Conservation (phyloP, 768 basidiomycete species). For the Steccherinum ochraceum region DNA sequence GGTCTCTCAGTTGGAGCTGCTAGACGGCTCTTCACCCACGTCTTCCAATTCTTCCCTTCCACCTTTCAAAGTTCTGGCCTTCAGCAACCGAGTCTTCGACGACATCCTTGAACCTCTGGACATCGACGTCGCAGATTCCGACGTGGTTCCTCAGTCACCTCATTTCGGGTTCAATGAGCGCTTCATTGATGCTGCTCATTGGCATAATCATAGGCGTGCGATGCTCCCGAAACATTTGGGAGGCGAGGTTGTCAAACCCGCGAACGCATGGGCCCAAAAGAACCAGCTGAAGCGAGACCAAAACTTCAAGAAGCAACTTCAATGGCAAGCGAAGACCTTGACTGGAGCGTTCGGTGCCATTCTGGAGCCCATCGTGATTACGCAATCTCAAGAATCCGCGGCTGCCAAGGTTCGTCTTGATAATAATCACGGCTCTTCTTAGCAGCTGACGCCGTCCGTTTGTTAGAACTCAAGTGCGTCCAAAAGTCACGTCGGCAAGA, state of each 20-base stretch:
- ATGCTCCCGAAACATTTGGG: constrained; percentile 52
- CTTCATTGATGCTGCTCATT: constrained; percentile 50
- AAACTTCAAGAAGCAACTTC: constrained; percentile 48
- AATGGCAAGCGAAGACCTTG: constrained; percentile 54
- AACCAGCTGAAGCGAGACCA: constrained; percentile 41
- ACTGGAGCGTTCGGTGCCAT: constrained; percentile 54
- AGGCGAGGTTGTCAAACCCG: constrained; percentile 30
- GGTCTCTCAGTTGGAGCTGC: constrained; percentile 14
- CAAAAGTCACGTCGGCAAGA: constrained; percentile 1
- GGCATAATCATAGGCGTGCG: constrained; percentile 46
- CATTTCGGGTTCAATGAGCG: constrained; percentile 35
- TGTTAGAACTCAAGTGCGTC: not conserved
- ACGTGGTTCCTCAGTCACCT: not conserved
- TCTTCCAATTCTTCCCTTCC: not conserved
- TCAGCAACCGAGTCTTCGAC: constrained; percentile 34
- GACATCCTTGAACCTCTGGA: constrained; percentile 31
- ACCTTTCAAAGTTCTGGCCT: constrained; percentile 27
- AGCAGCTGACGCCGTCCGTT: not conserved
- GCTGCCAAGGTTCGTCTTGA: constrained; percentile 5
- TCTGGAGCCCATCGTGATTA: constrained; percentile 50
- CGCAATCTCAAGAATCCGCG: constrained; percentile 28
- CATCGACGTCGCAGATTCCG: constrained; percentile 15
- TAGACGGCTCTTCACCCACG: not conserved
- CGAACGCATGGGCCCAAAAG: constrained; percentile 30
- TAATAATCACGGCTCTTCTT: not conserved